phyloP scores from a whole-genome alignment of 306 rosid species.

The Hylodesmum podocarpum region DNA sequence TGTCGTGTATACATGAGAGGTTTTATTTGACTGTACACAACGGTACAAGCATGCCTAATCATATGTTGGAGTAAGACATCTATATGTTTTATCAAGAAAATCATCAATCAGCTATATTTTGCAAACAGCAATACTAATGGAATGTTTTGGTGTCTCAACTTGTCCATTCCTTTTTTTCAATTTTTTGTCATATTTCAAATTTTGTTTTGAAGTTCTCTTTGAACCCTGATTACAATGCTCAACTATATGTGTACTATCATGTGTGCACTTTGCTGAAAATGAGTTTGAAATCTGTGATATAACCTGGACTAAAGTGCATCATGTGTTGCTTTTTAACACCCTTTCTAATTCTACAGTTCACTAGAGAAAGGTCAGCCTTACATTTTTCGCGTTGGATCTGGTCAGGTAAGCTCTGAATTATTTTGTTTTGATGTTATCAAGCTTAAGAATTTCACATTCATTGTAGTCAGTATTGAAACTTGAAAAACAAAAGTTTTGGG shows the following conservation, averaged over 20 bases:
- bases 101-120: not conserved
- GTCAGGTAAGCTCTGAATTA: slow-evolving; percentile 57
- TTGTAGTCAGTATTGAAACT: not conserved
- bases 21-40: not conserved
- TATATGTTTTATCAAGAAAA: not conserved
- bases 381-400: slow-evolving; percentile 90
- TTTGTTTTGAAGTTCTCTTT: slow-evolving; percentile 23
- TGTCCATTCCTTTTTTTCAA: not conserved
- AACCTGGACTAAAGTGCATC: slow-evolving; percentile 15
- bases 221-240: slow-evolving; percentile 13
- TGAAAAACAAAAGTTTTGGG: not conserved
- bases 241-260: not conserved
- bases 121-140: not conserved
- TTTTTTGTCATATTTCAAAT: not conserved
- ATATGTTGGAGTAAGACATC: slow-evolving; percentile 11
- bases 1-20: slow-evolving; percentile 4
- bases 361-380: slow-evolving; percentile 83
- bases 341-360: slow-evolving; percentile 58
- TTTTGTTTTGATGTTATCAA: not conserved
- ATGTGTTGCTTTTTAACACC: not conserved
- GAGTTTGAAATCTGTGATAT: not conserved
- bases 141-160: not conserved
- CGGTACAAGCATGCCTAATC: not conserved
- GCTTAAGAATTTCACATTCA: slow-evolving; percentile 10
- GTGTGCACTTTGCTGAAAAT: slow-evolving; percentile 2